Conservation (phyloP, 345 rosid species). For the Ailanthus altissimus region DNA sequence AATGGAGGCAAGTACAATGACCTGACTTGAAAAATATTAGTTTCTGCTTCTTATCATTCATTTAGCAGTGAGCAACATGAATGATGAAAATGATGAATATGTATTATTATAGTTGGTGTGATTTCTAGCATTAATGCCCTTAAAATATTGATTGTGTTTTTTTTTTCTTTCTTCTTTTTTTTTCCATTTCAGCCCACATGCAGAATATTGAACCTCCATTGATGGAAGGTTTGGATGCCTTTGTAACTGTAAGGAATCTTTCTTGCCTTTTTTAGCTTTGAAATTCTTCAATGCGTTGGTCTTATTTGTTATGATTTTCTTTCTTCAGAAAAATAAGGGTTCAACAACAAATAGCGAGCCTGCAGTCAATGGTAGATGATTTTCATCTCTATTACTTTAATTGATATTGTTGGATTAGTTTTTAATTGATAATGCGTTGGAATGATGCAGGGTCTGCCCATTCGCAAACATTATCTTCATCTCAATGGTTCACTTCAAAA, state of each 20-base stretch:
- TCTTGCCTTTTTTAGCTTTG: not conserved
- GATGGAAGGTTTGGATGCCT: slow-evolving; percentile 64
- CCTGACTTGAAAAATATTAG: not conserved
- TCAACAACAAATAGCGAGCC: slow-evolving; percentile 28
- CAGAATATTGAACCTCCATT: slow-evolving; percentile 56
- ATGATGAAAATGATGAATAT: not conserved
- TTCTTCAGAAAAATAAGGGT: slow-evolving; percentile 42
- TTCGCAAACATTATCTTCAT: slow-evolving; percentile 34
- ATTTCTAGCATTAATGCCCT: not conserved
- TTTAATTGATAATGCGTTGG: slow-evolving; percentile 8
- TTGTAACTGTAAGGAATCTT: slow-evolving; percentile 39
- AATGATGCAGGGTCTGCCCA: slow-evolving; percentile 45
- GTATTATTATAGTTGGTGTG: not conserved
- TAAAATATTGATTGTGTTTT: not conserved
- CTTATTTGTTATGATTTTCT: slow-evolving; percentile 18
- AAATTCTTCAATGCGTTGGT: not conserved
- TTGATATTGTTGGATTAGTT: slow-evolving; percentile 4
- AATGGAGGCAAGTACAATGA: slow-evolving; percentile 43
- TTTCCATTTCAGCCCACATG: slow-evolving; percentile 38
- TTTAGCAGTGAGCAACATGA: not conserved
- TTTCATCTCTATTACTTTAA: slow-evolving; percentile 6
- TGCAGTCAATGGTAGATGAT: slow-evolving; percentile 52
- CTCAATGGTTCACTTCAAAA: slow-evolving; percentile 61
- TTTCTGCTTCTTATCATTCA: not conserved
- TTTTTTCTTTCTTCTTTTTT: not conserved